Evolutionary conservation across 2,329 filamentous ascomycete species (phyloP), one percentile per base, ranked within the genome.

Genomic region (Huntiella abstrusa): DNA sequence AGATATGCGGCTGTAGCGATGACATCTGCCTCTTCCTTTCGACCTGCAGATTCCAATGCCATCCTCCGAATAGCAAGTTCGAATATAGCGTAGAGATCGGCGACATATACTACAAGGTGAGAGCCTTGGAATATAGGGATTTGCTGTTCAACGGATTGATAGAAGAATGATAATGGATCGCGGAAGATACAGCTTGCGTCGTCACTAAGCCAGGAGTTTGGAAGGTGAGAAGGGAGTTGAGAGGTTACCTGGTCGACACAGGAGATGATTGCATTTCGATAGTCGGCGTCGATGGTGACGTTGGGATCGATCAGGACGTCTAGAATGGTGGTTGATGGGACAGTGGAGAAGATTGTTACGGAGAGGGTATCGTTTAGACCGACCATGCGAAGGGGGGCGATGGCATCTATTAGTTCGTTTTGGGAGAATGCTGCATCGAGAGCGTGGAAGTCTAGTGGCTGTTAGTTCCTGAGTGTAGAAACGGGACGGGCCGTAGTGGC

Each of bases 301-400:
- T 56, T 55, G 3, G 55, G 56, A 41, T 57, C 54, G 32, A 55
- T 51, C 3, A 58, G 42, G 17, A 51, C 52, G 49, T 57, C 55
- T 32, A 57, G 51, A 39, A 56, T 52, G 10, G 51, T 49, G 7
- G 54, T 55, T 12, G 53, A 39, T 13, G 49, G 32, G 13, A 54
- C 50, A 51, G 53, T 53, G 5, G 48, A 40, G 17, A 55, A 53
- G 33, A 55, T 50, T 19, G 52, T 51, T 12, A 56, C 53, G 6
- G 56, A 50, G 15, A 58, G 38, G 35, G 43, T 51, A 11, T 55
- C 55, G 12, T 54, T 55, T 3, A 55, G 49, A 3, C 52, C 48
- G 36, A 58, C 52, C 49, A 57, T 52, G 10, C 55, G 52, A 35
- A 58, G 50, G 6, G 56, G 56, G 5, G 54, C 55, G 11, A 58